phyloP scores from a whole-genome alignment of 768 basidiomycete species.

The Serendipita sp. region DNA sequence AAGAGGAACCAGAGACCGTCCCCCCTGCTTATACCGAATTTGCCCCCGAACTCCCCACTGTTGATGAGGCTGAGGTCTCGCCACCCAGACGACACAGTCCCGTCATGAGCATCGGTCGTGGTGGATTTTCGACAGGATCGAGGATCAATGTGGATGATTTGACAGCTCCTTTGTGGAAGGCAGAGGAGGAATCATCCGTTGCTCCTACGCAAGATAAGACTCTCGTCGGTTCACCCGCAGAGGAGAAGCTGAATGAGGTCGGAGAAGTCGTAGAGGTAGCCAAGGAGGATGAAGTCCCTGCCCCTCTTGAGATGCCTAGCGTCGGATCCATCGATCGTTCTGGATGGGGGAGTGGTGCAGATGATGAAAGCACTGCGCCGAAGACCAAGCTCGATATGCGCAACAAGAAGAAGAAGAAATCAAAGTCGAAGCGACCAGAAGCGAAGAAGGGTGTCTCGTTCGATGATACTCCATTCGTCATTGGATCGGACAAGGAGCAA shows the following conservation, averaged over 20 bases:
- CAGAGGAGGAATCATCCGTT: background rate
- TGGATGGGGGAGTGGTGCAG: background rate
- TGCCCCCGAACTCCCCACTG: background rate
- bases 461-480: background rate
- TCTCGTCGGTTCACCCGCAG: background rate
- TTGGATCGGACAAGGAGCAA: background rate
- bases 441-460: background rate
- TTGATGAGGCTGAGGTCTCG: background rate
- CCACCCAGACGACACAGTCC: background rate
- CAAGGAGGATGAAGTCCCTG: background rate
- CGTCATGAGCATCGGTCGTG: background rate
- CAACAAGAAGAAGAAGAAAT: slow-evolving; percentile 8
- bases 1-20: background rate
- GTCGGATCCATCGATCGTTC: background rate
- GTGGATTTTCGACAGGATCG: background rate
- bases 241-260: background rate
- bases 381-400: background rate
- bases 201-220: background rate
- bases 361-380: background rate
- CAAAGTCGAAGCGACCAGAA: background rate
- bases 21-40: background rate
- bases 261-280: background rate
- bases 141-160: background rate
- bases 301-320: too few species aligned
- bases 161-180: background rate